A percentile compares a stretch with the other conserved stretches of the same genome.
Evolutionary conservation across 805 yeast genomes (phyloP).

Genomic region (Yamadazyma endophytica): DNA sequence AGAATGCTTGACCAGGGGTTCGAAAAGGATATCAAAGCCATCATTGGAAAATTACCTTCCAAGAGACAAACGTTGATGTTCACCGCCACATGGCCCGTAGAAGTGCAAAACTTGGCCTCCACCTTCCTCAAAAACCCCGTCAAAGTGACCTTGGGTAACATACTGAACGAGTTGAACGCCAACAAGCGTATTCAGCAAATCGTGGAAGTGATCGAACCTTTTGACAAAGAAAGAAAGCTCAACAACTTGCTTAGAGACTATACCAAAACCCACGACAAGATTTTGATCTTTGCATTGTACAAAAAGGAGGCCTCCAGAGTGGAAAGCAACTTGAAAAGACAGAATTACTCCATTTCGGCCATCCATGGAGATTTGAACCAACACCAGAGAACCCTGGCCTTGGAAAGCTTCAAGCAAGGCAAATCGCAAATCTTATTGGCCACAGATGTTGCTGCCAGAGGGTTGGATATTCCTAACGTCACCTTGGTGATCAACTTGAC

Average conservation of each 20-base stretch:
- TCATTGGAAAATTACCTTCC: constrained; percentile 54
- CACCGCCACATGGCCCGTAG: constrained; percentile 99
- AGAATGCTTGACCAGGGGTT: constrained; percentile 98
- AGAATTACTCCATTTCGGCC: constrained; percentile 82
- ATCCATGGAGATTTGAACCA: constrained; percentile 95
- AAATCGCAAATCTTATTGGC: constrained; percentile 75
- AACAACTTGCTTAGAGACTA: constrained; percentile 70
- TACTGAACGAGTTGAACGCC: constrained; percentile 83
- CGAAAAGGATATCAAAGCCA: constrained; percentile 89
- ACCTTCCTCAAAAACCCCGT: constrained; percentile 83
- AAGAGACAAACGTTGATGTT: constrained; percentile 93
- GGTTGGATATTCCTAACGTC: constrained; percentile 95
- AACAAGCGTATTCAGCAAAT: constrained; percentile 90
- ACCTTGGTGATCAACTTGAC: constrained; percentile 92
- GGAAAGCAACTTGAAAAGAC: constrained; percentile 67
- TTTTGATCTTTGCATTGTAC: constrained; percentile 88
- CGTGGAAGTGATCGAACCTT: constrained; percentile 82
- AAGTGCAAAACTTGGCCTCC: constrained; percentile 87
- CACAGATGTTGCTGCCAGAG: constrained; percentile 98
- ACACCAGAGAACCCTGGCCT: constrained; percentile 84
- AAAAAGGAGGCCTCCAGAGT: constrained; percentile 95
- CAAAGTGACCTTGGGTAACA: constrained; percentile 87
- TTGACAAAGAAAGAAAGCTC: constrained; percentile 73
- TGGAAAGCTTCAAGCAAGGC: constrained; percentile 81
- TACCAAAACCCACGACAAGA: constrained; percentile 68